Percentiles rank a stretch among this genome's conserved stretches.
These are phyloP conservation scores for Exophiala sp. DNA, from an alignment of 2,329 filamentous ascomycete genomes.

Conservation along the genomic window DNA sequence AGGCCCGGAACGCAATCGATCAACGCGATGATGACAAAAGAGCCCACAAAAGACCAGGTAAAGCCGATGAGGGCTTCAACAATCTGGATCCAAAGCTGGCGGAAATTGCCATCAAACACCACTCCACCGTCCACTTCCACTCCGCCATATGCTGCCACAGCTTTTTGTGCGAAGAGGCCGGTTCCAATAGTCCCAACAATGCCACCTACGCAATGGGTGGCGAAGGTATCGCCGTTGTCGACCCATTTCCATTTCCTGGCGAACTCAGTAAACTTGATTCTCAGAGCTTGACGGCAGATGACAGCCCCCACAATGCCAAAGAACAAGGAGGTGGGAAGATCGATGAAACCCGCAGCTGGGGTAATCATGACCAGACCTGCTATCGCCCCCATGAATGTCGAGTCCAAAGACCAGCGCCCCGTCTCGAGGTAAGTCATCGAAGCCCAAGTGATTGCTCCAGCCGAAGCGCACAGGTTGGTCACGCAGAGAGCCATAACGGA, in stretches of 20 bases:
- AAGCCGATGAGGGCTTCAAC: constrained; percentile 49
- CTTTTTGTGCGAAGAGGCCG: constrained; percentile 47
- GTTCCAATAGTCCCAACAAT: constrained; percentile 48
- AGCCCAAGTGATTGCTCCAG: constrained; percentile 45
- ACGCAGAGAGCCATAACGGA: constrained; percentile 47
- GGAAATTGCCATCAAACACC: constrained; percentile 49
- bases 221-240: constrained; percentile 52
- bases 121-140: constrained; percentile 47
- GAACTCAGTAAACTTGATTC: constrained; percentile 49
- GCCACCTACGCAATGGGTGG: constrained; percentile 50
- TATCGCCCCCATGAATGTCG: constrained; percentile 50
- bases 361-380: constrained; percentile 50
- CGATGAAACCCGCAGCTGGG: constrained; percentile 46
- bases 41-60: constrained; percentile 46
- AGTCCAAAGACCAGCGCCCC: constrained; percentile 45
- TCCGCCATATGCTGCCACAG: constrained; percentile 48
- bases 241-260: constrained; percentile 48
- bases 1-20: constrained; percentile 50
- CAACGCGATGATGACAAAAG: constrained; percentile 46
- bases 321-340: constrained; percentile 45
- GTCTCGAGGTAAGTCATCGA: constrained; percentile 41
- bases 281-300: constrained; percentile 47
- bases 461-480: constrained; percentile 46
- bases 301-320: constrained; percentile 46
- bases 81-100: constrained; percentile 47